Base-by-base conservation (phyloP, 2,329 filamentous ascomycete genomes). In the Colletotrichum tabaci region DNA sequence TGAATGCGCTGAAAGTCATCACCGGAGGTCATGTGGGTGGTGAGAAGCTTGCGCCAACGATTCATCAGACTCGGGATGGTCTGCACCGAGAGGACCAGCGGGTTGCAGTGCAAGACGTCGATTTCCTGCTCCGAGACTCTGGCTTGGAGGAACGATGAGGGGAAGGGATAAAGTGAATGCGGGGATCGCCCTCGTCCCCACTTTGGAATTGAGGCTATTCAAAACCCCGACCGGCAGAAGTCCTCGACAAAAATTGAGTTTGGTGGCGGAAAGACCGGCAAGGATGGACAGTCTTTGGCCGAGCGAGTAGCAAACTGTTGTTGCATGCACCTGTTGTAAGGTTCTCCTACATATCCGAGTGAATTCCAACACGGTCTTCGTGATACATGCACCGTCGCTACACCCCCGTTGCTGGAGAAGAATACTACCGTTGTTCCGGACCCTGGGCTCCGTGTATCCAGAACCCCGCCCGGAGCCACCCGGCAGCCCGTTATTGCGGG, bases 201-300 rank as follows among this genome's bases (percentile, higher is more conserved):
- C 72, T 58, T 47, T 66, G 23, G 18, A 62, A 65, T 72, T 66
- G 69, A 73, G 69, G 72, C 72, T 69, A 72, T 69, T 66, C 47
- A 72, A 62, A 38, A 40, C 35, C 26, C 49, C 18, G 56, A 47
- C 64, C 65, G 69, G 64, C 42, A 63, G 65, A 71, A 66, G 42
- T 49, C 55, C 10, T 52, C 30, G n/a, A 50, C 13, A 7, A 46
- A 23, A 18, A 55, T 63, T 55, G 23, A 44, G 38, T 63, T 63
- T 63, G 40, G 21, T 40, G 12, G 47, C 16, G 16, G 23, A 44
- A 23, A 30, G 35, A n/a, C 5, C 15, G 26, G 49, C 61, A 53
- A 42, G 21, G 38, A 63, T n/a, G 21, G 38, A 18, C 5, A 38
- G 35, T 38, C 9, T 10, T 35, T 35, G 49, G 12, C 3, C n/a